Evolutionary conservation across 2,329 filamentous ascomycete genomes (phyloP).

Genomic region (Periglandula ipomoeae): DNA sequence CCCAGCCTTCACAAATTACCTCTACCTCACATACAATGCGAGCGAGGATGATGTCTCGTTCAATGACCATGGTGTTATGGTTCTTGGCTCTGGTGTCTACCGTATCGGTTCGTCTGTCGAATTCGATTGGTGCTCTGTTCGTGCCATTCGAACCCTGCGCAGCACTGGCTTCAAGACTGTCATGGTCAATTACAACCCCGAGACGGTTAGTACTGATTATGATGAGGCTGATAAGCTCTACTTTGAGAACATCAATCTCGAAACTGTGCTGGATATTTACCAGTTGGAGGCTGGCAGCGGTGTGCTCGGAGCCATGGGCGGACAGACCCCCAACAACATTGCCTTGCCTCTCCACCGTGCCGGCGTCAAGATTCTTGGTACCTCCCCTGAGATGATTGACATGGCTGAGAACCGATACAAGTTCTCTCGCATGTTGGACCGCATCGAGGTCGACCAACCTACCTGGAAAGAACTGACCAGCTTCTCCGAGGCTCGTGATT

Average conservation of each 20-base stretch:
- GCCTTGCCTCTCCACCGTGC: slow-evolving; percentile 79
- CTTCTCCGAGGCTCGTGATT: slow-evolving; percentile 78
- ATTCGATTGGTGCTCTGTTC: slow-evolving; percentile 98
- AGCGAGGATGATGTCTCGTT: slow-evolving; percentile 77
- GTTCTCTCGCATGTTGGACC: slow-evolving; percentile 95
- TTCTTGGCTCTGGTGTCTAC: slow-evolving; percentile 91
- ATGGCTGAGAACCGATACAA: slow-evolving; percentile 96
- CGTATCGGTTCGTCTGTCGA: slow-evolving; percentile 96
- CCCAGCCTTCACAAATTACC: slow-evolving; percentile 87
- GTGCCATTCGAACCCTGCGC: slow-evolving; percentile 83
- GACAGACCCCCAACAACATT: slow-evolving; percentile 97
- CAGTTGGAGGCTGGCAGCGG: slow-evolving; percentile 74
- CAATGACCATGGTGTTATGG: slow-evolving; percentile 88
- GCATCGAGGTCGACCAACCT: slow-evolving; percentile 90
- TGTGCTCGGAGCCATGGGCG: slow-evolving; percentile 91
- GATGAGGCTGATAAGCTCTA: slow-evolving; percentile 92
- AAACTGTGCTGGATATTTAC: slow-evolving; percentile 90
- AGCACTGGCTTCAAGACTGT: slow-evolving; percentile 83
- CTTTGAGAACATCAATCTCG: slow-evolving; percentile 90
- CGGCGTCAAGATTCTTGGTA: slow-evolving; percentile 88
- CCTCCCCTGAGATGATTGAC: slow-evolving; percentile 98
- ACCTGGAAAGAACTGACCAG: slow-evolving; percentile 97
- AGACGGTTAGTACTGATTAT: slow-evolving; percentile 84
- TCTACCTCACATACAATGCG: slow-evolving; percentile 94
- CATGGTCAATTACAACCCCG: slow-evolving; percentile 92